Base-by-base conservation (phyloP, 495 filamentous ascomycete genomes). In the Bombardia bombarda region DNA sequence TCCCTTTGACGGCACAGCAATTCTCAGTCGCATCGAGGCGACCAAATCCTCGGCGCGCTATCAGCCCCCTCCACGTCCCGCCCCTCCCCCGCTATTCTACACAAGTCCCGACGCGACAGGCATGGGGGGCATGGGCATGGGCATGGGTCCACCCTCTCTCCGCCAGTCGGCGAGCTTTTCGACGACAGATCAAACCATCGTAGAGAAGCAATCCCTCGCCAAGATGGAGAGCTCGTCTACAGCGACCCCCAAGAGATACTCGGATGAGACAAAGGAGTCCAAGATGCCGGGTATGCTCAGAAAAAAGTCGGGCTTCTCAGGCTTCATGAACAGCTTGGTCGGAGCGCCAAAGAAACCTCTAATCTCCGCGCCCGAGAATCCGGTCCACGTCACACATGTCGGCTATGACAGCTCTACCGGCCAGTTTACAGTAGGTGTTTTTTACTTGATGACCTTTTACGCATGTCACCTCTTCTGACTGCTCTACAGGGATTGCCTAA, bases 401-500 rank as follows among this genome's bases (percentile, higher is more conserved):
- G 90, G 93, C 38, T 95, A 95, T 61, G 90, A 98, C 62, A 94
- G 93, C 66, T 77, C 87, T 51, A 98, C 92, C 3, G 92, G 92
- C 43, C 86, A 96, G 63, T 98, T 95, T 62, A 98, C 92, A 26
- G 87, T 93, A 74, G 47, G 85, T 82, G 28, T 38, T n/a, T 28
- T 30, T 33, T 38, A 13, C n/a, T n/a, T 34, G 24, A 10, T 42
- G 24, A 16, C 1, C 1, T 42, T 32, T 26, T 42, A 22, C 6
- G 2, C 24, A 10, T 3, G 32, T 14, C 32, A 7, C 10, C 22
- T 20, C 5, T 33, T 40, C 57, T 67, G 51, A 66, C 48, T 46
- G 38, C 28, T 45, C 45, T 33, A 40, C 53, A 93, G 87, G 92
- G 92, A 47, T 70, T 98, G 25, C 92, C 92, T 1, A 94, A 93